phyloP scores from a whole-genome alignment of 306 rosid genomes.

The Ochetophila trinervis region DNA sequence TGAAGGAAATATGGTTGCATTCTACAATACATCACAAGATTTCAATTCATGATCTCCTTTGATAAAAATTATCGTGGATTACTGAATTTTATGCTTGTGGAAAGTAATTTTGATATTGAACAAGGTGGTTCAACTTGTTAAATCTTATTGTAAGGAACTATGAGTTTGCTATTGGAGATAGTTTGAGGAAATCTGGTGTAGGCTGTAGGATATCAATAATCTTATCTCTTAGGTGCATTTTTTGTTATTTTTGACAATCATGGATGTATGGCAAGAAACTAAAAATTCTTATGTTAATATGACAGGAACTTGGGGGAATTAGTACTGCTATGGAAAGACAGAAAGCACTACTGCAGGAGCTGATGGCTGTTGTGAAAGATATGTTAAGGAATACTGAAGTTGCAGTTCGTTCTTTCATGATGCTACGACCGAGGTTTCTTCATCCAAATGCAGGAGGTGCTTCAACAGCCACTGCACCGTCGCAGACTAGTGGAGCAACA shows the following conservation, averaged over 20 bases:
- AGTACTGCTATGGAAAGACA: conserved; percentile 82
- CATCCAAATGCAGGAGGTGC: conserved; percentile 67
- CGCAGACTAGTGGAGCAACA: conserved; percentile 59
- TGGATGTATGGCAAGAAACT: conserved; percentile 10
- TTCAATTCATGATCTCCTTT: too few species aligned
- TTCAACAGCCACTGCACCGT: conserved; percentile 64
- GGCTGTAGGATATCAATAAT: too few species aligned
- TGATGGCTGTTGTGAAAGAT: conserved; percentile 72
- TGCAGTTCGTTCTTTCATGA: conserved; percentile 93
- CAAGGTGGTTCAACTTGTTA: conserved; percentile 2
- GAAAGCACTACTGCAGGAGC: conserved; percentile 62
- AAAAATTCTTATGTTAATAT: conserved; percentile 22
- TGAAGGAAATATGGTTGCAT: background rate
- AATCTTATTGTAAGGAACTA: background rate
- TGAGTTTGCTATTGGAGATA: background rate
- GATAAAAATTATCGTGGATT: too few species aligned
- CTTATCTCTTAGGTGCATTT: too few species aligned
- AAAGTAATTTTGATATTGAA: background rate
- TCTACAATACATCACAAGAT: background rate
- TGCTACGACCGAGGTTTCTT: conserved; percentile 78
- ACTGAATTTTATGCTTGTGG: background rate
- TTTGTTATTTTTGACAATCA: conserved; percentile 2
- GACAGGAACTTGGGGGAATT: conserved; percentile 94
- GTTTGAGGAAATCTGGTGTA: too few species aligned
- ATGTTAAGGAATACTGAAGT: conserved; percentile 87